Percentiles rank a stretch among this genome's conserved stretches.
Conservation (phyloP, 164 flowering plant genomes). For the Buxus sempervirens region DNA sequence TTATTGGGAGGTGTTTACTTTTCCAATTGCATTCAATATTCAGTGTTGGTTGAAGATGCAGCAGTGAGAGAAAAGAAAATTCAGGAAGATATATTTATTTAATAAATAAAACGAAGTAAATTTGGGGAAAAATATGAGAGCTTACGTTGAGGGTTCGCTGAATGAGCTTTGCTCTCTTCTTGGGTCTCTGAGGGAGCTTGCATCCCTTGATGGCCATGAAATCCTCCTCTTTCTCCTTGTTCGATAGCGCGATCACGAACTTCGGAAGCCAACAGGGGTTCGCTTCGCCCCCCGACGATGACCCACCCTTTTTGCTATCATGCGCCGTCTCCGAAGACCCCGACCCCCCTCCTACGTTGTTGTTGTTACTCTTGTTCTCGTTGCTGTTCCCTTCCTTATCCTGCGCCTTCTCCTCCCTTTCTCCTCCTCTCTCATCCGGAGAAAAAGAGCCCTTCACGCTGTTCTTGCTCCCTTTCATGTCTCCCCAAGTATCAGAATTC, state of each 20-base stretch:
- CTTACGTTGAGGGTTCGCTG: conserved; percentile 89
- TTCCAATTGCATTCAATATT: no score
- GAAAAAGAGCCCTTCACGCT: conserved; percentile 38
- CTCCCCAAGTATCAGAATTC: conserved; percentile 47
- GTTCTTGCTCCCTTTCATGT: conserved; percentile 64
- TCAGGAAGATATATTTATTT: no score
- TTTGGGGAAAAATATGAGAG: neutral
- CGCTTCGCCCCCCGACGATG: no score
- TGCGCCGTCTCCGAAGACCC: conserved; percentile 60
- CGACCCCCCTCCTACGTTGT: conserved; percentile 32
- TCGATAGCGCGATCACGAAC: conserved; percentile 73
- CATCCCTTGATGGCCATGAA: conserved; percentile 87
- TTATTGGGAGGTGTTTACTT: no score
- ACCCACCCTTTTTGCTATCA: conserved; percentile 61
- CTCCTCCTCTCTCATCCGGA: no score
- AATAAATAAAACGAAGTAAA: no score
- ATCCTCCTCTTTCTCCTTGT: conserved; percentile 94
- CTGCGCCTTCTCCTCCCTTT: conserved; percentile 14
- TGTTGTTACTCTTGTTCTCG: conserved; percentile 41
- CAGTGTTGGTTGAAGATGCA: no score
- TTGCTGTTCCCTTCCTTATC: conserved; percentile 23
- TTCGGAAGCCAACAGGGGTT: conserved; percentile 96
- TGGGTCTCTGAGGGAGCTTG: conserved; percentile 88
- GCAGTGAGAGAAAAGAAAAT: no score
- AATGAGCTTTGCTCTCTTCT: conserved; percentile 80